Evolutionary conservation across 345 rosid genomes (phyloP).

Genomic region (Physaria fendleri): DNA sequence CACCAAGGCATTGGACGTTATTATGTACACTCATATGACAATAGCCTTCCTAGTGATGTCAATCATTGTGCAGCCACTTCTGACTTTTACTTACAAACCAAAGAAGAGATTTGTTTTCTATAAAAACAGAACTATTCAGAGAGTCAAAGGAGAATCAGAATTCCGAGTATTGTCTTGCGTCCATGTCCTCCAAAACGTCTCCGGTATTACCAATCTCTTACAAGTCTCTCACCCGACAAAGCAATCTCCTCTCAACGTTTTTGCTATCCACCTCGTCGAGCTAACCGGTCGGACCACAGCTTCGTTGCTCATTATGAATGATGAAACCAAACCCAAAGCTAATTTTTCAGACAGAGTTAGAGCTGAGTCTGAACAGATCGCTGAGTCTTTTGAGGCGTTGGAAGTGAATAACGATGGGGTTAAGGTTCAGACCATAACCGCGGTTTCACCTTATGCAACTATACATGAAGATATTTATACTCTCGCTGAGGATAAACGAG

Average conservation of each 20-base stretch:
- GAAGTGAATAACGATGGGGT: constrained; percentile 21
- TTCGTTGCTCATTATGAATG: constrained; percentile 54
- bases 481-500: constrained; percentile 55
- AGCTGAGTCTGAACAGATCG: constrained; percentile 33
- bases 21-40: constrained; percentile 37
- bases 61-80: constrained; percentile 35
- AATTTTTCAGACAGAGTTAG: constrained; percentile 18
- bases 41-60: constrained; percentile 36
- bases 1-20: constrained; percentile 31
- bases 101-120: constrained; percentile 20
- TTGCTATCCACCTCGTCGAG: constrained; percentile 51
- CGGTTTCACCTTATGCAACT: constrained; percentile 46
- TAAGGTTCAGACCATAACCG: constrained; percentile 38
- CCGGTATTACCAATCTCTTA: constrained; percentile 42
- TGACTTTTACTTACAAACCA: constrained; percentile 23
- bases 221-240: constrained; percentile 36
- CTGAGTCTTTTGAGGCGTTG: constrained; percentile 31
- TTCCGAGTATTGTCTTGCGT: constrained; percentile 37
- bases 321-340: constrained; percentile 17
- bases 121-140: constrained; percentile 38
- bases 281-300: constrained; percentile 40
- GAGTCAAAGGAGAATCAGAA: constrained; percentile 29
- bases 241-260: constrained; percentile 32
- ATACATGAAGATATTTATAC: constrained; percentile 60
- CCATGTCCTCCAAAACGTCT: constrained; percentile 29